Conservation (phyloP, 2,329 filamentous ascomycete species). For the Epichloe brachyelytri region DNA sequence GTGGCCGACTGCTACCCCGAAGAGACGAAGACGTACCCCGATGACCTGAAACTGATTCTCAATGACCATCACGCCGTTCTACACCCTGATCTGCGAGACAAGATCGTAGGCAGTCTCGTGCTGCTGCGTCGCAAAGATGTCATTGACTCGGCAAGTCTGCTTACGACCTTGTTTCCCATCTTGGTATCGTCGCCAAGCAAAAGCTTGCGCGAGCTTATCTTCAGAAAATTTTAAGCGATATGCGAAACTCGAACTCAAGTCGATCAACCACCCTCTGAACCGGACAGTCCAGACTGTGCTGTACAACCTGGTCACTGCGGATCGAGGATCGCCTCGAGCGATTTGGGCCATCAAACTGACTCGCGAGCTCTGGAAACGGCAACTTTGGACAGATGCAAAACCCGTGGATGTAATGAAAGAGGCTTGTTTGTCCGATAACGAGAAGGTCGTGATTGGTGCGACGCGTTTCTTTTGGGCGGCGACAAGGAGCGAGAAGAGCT, state of each 20-base stretch:
- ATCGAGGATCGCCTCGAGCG: conserved; percentile 72
- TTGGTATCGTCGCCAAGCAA: conserved; percentile 89
- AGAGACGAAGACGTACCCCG: conserved; percentile 62
- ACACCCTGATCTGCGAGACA: conserved; percentile 77
- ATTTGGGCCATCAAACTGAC: conserved; percentile 96
- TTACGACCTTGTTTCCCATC: conserved; percentile 90
- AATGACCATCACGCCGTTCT: conserved; percentile 70
- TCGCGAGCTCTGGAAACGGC: conserved; percentile 88
- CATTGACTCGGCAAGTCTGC: conserved; percentile 68
- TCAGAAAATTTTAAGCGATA: conserved; percentile 80
- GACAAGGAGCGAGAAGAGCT: conserved; percentile 92
- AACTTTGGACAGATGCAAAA: conserved; percentile 90
- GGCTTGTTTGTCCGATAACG: conserved; percentile 75
- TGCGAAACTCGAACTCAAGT: conserved; percentile 77
- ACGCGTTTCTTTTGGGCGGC: conserved; percentile 91
- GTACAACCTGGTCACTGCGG: conserved; percentile 80
- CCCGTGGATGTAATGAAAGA: conserved; percentile 98
- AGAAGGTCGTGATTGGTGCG: conserved; percentile 80
- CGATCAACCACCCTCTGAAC: conserved; percentile 86
- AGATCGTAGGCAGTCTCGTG: conserved; percentile 83
- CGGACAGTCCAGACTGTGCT: conserved; percentile 85
- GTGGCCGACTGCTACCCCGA: conserved; percentile 87
- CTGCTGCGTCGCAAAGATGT: conserved; percentile 83
- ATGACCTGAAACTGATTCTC: conserved; percentile 70
- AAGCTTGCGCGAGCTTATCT: conserved; percentile 70